Evolutionary conservation across 371 early-diverging fungal genomes (phyloP).

Genomic region (Rhizopus delemar): DNA sequence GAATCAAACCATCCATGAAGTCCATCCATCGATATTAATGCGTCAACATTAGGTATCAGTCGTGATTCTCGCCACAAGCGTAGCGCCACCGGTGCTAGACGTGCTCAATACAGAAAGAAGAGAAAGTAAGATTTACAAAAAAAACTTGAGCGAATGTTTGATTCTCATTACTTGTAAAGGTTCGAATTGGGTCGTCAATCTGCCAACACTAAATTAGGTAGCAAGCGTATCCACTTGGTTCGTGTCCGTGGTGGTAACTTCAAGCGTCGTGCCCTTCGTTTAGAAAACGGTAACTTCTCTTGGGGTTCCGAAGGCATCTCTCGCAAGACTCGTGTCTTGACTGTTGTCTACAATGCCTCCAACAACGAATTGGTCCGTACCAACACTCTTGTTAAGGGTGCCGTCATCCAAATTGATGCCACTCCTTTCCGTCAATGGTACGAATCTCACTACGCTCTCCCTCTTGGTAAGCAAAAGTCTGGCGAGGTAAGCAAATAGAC

Average conservation of each 20-base stretch:
- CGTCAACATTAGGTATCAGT: constrained; percentile 80
- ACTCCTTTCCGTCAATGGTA: constrained; percentile 98
- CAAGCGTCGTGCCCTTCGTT: constrained; percentile 98
- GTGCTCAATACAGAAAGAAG: constrained; percentile 98
- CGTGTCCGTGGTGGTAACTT: constrained; percentile 99
- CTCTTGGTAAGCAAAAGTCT: constrained; percentile 85
- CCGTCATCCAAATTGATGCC: constrained; percentile 97
- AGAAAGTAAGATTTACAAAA: constrained; percentile 54
- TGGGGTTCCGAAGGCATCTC: constrained; percentile 95
- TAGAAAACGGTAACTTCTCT: constrained; percentile 97
- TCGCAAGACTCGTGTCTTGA: constrained; percentile 95
- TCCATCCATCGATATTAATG: constrained; percentile 21
- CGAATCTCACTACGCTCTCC: constrained; percentile 90
- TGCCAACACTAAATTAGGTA: constrained; percentile 97
- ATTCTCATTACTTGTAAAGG: constrained; percentile 50
- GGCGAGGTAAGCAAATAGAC: constrained; percentile 45
- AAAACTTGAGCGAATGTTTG: not conserved
- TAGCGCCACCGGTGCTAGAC: constrained; percentile 97
- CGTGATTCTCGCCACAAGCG: constrained; percentile 98
- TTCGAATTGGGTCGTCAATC: constrained; percentile 98
- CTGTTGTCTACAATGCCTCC: constrained; percentile 99
- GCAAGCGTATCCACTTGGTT: constrained; percentile 91
- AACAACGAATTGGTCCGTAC: constrained; percentile 99
- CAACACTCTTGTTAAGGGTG: constrained; percentile 98
- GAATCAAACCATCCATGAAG: constrained; percentile 9